Evolutionary conservation across 345 rosid genomes (phyloP).

Genomic region (Aurinia saxatilis): DNA sequence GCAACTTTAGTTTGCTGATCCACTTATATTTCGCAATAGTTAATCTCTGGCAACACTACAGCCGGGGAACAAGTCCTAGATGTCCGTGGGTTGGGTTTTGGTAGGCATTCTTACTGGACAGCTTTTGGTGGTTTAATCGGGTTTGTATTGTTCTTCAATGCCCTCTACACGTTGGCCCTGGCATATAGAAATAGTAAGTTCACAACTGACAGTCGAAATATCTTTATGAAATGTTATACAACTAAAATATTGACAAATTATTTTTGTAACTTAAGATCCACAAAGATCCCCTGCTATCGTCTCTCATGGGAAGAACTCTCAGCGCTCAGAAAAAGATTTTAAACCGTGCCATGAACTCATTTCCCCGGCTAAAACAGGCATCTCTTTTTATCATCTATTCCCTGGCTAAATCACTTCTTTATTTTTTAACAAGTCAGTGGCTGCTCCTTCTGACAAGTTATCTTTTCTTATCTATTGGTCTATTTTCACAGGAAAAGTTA

Average conservation of each 20-base stretch:
- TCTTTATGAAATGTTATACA: neutral
- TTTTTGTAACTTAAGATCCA: constrained; percentile 9
- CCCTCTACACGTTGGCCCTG: constrained; percentile 43
- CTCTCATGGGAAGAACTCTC: constrained; percentile 9
- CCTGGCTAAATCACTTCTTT: constrained; percentile 2
- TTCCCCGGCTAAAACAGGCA: constrained; percentile 9
- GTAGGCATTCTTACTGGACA: constrained; percentile 40
- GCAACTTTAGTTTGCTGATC: constrained; percentile 1
- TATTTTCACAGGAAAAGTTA: constrained; percentile 44
- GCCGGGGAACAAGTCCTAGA: constrained; percentile 40
- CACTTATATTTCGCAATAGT: neutral
- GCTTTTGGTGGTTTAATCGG: constrained; percentile 46
- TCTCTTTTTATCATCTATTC: neutral
- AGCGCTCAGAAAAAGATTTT: neutral
- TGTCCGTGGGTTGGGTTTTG: constrained; percentile 51
- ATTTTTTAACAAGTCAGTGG: neutral
- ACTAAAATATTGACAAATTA: neutral
- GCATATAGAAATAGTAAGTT: constrained; percentile 45
- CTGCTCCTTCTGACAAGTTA: neutral
- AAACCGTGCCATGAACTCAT: neutral
- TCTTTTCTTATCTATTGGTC: neutral
- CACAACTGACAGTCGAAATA: neutral
- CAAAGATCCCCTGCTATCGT: constrained; percentile 1
- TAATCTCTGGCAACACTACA: constrained; percentile 19
- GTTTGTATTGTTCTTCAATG: constrained; percentile 46